Percentiles rank a stretch among this genome's conserved stretches.
These are phyloP conservation scores for Schrenkiella parvula DNA, from an alignment of 345 rosid genomes.

Conservation along the genomic window DNA sequence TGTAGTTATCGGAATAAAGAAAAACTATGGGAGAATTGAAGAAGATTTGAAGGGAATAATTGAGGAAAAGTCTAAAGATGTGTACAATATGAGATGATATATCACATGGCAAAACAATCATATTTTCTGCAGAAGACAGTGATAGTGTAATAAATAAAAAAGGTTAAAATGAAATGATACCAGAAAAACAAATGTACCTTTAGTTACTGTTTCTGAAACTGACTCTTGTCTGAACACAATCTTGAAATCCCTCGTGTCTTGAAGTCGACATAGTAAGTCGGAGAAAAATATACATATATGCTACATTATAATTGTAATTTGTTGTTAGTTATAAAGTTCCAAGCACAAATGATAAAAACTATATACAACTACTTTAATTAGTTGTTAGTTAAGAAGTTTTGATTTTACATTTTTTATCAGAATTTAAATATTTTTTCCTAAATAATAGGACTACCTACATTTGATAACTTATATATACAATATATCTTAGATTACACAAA, in stretches of 20 bases:
- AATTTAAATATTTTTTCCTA: no score
- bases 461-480: no score
- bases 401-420: no score
- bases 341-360: not conserved
- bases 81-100: conserved; percentile 18
- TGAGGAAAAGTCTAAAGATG: conserved; percentile 28
- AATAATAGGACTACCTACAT: no score
- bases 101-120: conserved; percentile 38
- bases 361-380: no score
- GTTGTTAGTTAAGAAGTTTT: no score
- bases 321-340: no score
- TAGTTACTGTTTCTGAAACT: conserved; percentile 23
- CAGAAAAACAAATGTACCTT: not conserved
- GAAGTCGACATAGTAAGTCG: conserved; percentile 27
- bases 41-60: conserved; percentile 15
- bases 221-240: conserved; percentile 25
- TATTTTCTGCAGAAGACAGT: conserved; percentile 20
- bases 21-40: not conserved
- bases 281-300: not conserved
- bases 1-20: not conserved
- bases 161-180: not conserved
- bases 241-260: conserved; percentile 13
- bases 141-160: conserved; percentile 2
- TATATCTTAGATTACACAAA: no score
- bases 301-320: no score